These are phyloP conservation scores for Pseudomonodictys pantanalensis DNA, from an alignment of 495 filamentous ascomycete genomes.

Conservation along the genomic window DNA sequence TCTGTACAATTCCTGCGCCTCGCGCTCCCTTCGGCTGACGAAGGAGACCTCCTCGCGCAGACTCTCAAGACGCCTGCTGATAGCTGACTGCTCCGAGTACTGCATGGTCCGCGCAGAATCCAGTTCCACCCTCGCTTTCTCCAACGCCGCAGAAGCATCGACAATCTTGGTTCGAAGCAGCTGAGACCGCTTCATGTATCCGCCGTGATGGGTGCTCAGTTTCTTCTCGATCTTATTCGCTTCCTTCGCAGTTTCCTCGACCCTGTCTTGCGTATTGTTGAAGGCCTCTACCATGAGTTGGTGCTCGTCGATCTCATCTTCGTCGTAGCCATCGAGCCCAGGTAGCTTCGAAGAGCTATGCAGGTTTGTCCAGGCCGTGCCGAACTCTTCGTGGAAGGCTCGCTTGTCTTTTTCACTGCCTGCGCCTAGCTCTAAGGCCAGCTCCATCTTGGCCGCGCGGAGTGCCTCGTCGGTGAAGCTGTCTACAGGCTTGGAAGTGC, in stretches of 20 bases:
- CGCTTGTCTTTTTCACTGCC: conserved; percentile 54
- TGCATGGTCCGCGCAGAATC: conserved; percentile 73
- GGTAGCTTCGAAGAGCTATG: conserved; percentile 60
- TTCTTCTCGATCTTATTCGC: conserved; percentile 92
- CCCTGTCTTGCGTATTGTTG: conserved; percentile 65
- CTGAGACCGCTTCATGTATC: conserved; percentile 85
- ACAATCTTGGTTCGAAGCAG: conserved; percentile 74
- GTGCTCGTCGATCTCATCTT: conserved; percentile 63
- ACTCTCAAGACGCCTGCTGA: conserved; percentile 67
- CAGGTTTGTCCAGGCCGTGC: conserved; percentile 63
- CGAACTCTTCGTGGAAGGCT: conserved; percentile 61
- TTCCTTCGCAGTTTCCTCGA: conserved; percentile 68
- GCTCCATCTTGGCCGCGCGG: conserved; percentile 69
- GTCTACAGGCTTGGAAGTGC: conserved; percentile 58
- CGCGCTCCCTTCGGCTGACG: conserved; percentile 77
- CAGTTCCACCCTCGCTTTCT: conserved; percentile 67
- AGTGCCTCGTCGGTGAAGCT: conserved; percentile 68
- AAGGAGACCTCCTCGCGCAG: conserved; percentile 80
- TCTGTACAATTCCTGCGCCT: conserved; percentile 85
- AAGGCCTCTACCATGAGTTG: conserved; percentile 62
- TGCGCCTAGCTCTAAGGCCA: conserved; percentile 66
- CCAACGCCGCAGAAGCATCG: conserved; percentile 74
- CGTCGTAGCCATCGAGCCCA: conserved; percentile 73
- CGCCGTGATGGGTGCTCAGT: conserved; percentile 79
- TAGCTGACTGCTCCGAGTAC: conserved; percentile 72